These are phyloP conservation scores for Zygosaccharomyces siamensis DNA, from an alignment of 805 yeast genomes.

Conservation along the genomic window DNA sequence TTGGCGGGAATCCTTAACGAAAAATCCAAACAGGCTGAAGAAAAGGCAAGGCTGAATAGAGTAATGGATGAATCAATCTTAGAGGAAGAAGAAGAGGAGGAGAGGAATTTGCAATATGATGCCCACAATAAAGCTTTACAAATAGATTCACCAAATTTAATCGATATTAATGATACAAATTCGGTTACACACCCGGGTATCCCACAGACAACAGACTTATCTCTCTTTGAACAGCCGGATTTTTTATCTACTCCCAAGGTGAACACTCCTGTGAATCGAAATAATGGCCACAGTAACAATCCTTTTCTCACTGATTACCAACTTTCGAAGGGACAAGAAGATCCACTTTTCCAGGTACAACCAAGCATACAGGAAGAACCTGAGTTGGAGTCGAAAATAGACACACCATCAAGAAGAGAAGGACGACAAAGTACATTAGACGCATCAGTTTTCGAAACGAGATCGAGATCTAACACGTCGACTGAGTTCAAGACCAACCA, in stretches of 20 bases:
- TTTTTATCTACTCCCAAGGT: conserved; percentile 29
- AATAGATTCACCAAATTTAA: conserved; percentile 35
- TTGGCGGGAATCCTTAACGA: conserved; percentile 39
- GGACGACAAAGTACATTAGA: not conserved
- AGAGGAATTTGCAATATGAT: not conserved
- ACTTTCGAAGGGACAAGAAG: not conserved
- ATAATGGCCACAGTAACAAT: not conserved
- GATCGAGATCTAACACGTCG: not conserved
- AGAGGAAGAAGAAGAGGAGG: conserved; percentile 24
- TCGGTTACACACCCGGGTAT: conserved; percentile 11
- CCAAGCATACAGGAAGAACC: conserved; percentile 4
- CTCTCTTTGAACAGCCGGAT: conserved; percentile 27
- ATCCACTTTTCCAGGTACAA: not conserved
- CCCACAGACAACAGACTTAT: not conserved
- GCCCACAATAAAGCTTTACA: not conserved
- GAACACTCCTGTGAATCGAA: conserved; percentile 2
- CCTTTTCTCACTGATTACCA: not conserved
- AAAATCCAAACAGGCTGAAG: conserved; percentile 33
- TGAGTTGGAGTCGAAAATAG: not conserved
- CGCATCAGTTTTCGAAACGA: not conserved
- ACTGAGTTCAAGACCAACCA: not conserved
- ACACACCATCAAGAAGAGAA: not conserved
- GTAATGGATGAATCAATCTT: conserved; percentile 17
- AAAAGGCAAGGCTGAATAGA: conserved; percentile 18
- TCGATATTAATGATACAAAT: conserved; percentile 33